A percentile compares a stretch with the other conserved stretches of the same genome.
Conservation (phyloP, 768 basidiomycete genomes). For the Lactarius akahatsu region DNA sequence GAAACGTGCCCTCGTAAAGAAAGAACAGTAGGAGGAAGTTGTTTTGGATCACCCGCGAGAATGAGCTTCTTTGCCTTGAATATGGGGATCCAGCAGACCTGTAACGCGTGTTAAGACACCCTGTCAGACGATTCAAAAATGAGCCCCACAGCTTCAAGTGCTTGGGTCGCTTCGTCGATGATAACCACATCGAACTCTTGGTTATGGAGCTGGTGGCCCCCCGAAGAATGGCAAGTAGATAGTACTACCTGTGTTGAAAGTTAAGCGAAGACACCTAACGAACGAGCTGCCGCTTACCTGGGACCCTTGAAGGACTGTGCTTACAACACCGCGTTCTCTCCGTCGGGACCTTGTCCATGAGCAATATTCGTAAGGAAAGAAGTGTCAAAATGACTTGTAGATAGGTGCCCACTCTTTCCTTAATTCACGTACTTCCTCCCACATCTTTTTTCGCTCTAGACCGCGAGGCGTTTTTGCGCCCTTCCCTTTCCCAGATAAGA, state of each 20-base stretch:
- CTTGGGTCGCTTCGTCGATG: slow-evolving; percentile 98
- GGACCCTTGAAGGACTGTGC: slow-evolving; percentile 74
- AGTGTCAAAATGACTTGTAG: neutral
- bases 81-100: slow-evolving; percentile 96
- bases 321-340: slow-evolving; percentile 82
- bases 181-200: slow-evolving; percentile 88
- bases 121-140: neutral
- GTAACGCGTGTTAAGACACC: neutral
- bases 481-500: slow-evolving; percentile 71
- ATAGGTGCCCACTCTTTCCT: slow-evolving; percentile 74
- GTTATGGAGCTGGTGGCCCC: slow-evolving; percentile 74
- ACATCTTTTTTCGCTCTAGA: slow-evolving; percentile 75
- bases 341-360: slow-evolving; percentile 67
- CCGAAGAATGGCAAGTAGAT: slow-evolving; percentile 93
- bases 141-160: slow-evolving; percentile 79
- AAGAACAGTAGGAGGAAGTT: slow-evolving; percentile 91
- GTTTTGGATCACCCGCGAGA: slow-evolving; percentile 92
- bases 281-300: slow-evolving; percentile 47
- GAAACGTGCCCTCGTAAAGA: slow-evolving; percentile 43
- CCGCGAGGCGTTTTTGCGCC: slow-evolving; percentile 69
- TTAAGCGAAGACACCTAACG: slow-evolving; percentile 2
- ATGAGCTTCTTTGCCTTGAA: slow-evolving; percentile 89
- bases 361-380: slow-evolving; percentile 11
- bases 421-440: slow-evolving; percentile 82
- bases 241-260: slow-evolving; percentile 66